Percentiles rank a stretch among this genome's conserved stretches.
Evolutionary conservation across 495 filamentous ascomycete genomes (phyloP).

Genomic region (Penicillium alfredii): DNA sequence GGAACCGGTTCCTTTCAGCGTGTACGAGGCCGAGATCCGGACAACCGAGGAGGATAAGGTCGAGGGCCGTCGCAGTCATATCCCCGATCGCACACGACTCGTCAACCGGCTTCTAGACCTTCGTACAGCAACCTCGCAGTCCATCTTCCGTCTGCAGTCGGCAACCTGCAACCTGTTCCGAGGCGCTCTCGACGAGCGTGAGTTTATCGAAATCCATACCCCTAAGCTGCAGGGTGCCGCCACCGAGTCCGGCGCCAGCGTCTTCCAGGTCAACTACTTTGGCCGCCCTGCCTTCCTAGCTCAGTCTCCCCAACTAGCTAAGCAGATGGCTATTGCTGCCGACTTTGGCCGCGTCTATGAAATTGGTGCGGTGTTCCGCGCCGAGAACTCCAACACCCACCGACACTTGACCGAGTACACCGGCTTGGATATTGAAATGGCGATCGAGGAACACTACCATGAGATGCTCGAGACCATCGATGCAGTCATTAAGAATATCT

Average conservation of each 20-base stretch:
- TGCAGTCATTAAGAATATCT: constrained; percentile 73
- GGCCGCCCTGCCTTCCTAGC: constrained; percentile 75
- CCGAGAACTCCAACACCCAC: constrained; percentile 92
- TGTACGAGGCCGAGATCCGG: constrained; percentile 56
- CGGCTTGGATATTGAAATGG: constrained; percentile 93
- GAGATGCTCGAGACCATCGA: constrained; percentile 76
- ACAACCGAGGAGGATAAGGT: constrained; percentile 39
- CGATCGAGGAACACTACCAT: constrained; percentile 82
- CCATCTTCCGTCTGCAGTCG: constrained; percentile 73
- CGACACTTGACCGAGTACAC: constrained; percentile 95
- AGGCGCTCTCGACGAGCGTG: constrained; percentile 58
- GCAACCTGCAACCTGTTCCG: constrained; percentile 75
- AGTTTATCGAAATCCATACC: constrained; percentile 85
- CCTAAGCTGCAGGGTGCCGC: constrained; percentile 83
- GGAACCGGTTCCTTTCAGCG: constrained; percentile 56
- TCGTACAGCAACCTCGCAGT: constrained; percentile 76
- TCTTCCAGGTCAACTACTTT: constrained; percentile 86
- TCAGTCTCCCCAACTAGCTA: constrained; percentile 89
- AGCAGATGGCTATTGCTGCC: constrained; percentile 88
- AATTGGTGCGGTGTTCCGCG: constrained; percentile 84
- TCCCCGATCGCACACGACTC: constrained; percentile 68
- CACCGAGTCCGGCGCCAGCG: constrained; percentile 86
- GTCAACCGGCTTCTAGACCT: constrained; percentile 84
- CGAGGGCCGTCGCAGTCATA: constrained; percentile 46
- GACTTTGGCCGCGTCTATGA: constrained; percentile 85